These are phyloP conservation scores for Suillus discolor DNA, from an alignment of 768 basidiomycete genomes.

Conservation along the genomic window DNA sequence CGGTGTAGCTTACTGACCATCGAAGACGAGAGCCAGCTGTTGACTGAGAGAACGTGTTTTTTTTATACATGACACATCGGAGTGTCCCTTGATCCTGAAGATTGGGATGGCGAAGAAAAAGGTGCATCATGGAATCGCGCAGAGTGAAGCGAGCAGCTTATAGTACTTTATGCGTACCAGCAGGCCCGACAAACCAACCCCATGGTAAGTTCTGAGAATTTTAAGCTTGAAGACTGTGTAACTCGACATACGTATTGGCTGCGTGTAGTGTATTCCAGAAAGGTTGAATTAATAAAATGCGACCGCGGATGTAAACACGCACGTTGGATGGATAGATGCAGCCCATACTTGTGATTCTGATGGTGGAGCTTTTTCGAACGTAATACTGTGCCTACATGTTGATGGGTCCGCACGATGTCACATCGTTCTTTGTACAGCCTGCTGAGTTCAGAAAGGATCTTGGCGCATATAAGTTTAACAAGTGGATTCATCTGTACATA, in stretches of 20 bases:
- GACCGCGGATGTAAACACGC: not conserved
- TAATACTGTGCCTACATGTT: not conserved
- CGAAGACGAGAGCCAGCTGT: not conserved
- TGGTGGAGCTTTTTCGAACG: not conserved
- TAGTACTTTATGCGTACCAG: conserved; percentile 27
- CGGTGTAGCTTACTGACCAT: not conserved
- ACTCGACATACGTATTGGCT: not conserved
- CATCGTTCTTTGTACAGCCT: not conserved
- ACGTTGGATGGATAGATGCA: not conserved
- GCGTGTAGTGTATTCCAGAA: not conserved
- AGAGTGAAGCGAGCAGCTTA: not conserved
- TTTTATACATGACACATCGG: not conserved
- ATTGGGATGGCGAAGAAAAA: not conserved
- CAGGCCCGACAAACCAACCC: conserved; percentile 31
- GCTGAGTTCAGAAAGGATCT: not conserved
- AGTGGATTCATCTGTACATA: not conserved
- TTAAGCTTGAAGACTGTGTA: conserved; percentile 15
- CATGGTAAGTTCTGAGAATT: conserved; percentile 32
- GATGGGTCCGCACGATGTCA: not conserved
- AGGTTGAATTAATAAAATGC: not conserved
- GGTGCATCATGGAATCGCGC: not conserved
- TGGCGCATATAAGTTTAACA: not conserved
- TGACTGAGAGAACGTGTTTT: not conserved
- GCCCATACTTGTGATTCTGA: not conserved
- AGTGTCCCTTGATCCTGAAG: not conserved